Base-by-base conservation (phyloP, 805 yeast genomes). In the Zygosaccharomyces siamensis region DNA sequence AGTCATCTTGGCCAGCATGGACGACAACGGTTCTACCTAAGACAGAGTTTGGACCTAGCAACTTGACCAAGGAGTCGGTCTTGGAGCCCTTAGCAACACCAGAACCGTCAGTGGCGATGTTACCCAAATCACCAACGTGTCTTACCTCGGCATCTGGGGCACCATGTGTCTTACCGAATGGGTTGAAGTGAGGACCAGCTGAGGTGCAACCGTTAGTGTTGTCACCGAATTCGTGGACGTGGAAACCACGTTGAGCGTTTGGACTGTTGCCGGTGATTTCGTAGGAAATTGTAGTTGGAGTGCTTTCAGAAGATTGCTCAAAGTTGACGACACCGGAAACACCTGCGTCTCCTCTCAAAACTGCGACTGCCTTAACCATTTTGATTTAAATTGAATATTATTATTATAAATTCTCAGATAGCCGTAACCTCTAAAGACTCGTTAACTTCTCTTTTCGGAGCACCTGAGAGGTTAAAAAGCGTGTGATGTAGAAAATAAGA, bases 171-270 rank as follows among this genome's bases (percentile, higher is more conserved):
- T 86, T 85, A 54, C 80, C 77, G 69, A 84, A 85, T 59, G 97
- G 97, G 80, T 90, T 84, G 81, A 89, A 89, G 76, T 90, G 97
- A 51, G 97, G 96, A 67, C 97, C 97, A 47, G 97, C 97, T 58
- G 96, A 87, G 52, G 96, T 92, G 77, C 99, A 93, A 59, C 99
- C 99, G 71, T 93, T 93, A 74, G 99, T 62, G 53, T 66, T 89
- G 78, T 93, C 99, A 76, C 99, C 99, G 66, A 93, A 93, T 68
- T 88, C 85, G 74, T 93, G 99, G 68, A 93, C 76, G 79, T 93
- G 99, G 96, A 93, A 92, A 46, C 99, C 99, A 73, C 96, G 84
- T 68, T 78, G 74, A 45, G 96, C 92, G 64, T 87, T 84, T 53
- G 97, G 76, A 58, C 81, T 83, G 73, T 89, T 88, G 70, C 99